Evolutionary conservation across 768 basidiomycete species (phyloP).

Genomic region (Lactarius deliciosus): DNA sequence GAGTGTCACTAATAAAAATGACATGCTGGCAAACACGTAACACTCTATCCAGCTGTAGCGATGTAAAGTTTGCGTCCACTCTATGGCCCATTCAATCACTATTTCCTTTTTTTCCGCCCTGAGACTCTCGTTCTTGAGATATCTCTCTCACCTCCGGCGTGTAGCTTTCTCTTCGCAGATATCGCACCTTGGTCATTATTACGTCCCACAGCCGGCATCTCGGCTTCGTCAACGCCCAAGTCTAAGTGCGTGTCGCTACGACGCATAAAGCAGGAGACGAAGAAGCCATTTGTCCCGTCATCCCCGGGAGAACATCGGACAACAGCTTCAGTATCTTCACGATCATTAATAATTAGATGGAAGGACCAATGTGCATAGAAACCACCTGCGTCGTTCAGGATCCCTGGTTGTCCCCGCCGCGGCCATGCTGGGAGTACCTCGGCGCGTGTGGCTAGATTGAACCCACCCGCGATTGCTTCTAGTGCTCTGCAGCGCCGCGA

Average conservation of each 20-base stretch:
- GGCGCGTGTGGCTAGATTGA: slow-evolving; percentile 62
- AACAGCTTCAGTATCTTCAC: slow-evolving; percentile 48
- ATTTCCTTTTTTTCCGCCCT: slow-evolving; percentile 16
- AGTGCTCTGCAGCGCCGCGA: slow-evolving; percentile 66
- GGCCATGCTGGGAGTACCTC: slow-evolving; percentile 82
- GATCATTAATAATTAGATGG: not conserved
- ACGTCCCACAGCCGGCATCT: not conserved
- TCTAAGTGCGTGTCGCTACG: not conserved
- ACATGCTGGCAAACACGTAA: slow-evolving; percentile 15
- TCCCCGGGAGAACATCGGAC: slow-evolving; percentile 76
- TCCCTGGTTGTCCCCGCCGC: slow-evolving; percentile 70
- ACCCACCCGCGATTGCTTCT: slow-evolving; percentile 60
- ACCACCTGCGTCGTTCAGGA: slow-evolving; percentile 44
- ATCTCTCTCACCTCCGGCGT: not conserved
- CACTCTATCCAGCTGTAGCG: not conserved
- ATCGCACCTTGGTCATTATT: not conserved
- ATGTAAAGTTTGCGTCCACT: not conserved
- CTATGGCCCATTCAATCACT: not conserved
- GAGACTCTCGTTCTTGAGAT: not conserved
- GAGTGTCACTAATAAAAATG: slow-evolving; percentile 28
- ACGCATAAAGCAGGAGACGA: slow-evolving; percentile 89
- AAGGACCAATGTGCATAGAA: not conserved
- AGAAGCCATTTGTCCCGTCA: slow-evolving; percentile 95
- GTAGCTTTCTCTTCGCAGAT: slow-evolving; percentile 17
- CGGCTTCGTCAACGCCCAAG: not conserved